Evolutionary conservation across 495 filamentous ascomycete genomes (phyloP).

Genomic region (Chaetomium fimeti): DNA sequence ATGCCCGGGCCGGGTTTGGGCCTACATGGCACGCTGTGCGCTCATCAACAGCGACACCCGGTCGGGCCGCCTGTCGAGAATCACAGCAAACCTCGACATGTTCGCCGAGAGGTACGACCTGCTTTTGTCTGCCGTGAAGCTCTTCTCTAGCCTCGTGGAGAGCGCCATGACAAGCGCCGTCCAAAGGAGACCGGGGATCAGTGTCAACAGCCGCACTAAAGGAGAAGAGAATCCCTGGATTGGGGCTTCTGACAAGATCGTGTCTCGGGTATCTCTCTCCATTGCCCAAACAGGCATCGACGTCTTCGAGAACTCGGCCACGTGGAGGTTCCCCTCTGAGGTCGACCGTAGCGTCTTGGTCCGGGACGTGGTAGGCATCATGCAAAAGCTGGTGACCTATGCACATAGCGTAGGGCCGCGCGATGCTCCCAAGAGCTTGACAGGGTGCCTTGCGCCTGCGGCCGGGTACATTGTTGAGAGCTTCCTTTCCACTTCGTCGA

Average conservation of each 20-base stretch:
- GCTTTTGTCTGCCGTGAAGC: conserved; percentile 63
- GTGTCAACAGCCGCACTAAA: conserved; percentile 51
- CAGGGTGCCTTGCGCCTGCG: conserved; percentile 59
- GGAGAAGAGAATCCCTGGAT: conserved; percentile 58
- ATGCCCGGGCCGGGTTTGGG: conserved; percentile 83
- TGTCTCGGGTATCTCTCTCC: conserved; percentile 67
- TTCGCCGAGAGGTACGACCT: conserved; percentile 73
- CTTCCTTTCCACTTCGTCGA: conserved; percentile 67
- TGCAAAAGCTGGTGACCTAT: conserved; percentile 68
- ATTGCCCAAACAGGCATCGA: conserved; percentile 73
- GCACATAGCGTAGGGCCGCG: conserved; percentile 68
- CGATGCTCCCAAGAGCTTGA: conserved; percentile 57
- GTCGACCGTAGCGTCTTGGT: conserved; percentile 60
- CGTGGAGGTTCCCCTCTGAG: conserved; percentile 74
- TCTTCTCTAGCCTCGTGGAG: conserved; percentile 74
- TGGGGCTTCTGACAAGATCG: conserved; percentile 72
- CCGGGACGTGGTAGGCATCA: conserved; percentile 59
- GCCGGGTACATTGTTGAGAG: conserved; percentile 73
- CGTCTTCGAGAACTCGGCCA: conserved; percentile 74
- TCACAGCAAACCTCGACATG: conserved; percentile 74
- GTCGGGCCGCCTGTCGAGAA: conserved; percentile 67
- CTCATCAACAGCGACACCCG: conserved; percentile 71
- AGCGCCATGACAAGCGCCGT: conserved; percentile 71
- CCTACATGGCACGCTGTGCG: conserved; percentile 74
- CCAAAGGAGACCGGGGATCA: conserved; percentile 62